Conservation (phyloP, 352 stramenopile genomes). For the Pythium coloratum region DNA sequence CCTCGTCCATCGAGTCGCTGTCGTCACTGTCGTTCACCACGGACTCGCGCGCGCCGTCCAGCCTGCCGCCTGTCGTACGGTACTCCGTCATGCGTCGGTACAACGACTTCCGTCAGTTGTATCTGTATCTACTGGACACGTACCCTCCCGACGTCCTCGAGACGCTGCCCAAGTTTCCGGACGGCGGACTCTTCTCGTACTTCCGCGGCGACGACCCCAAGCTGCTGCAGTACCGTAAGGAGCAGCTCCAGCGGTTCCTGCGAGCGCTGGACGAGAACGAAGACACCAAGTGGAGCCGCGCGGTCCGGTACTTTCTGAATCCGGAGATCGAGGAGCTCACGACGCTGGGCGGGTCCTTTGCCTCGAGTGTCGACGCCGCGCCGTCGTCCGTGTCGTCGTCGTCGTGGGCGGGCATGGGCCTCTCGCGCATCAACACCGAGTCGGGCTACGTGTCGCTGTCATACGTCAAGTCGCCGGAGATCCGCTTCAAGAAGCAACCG, state of each 20-base stretch:
- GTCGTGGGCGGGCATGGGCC: slow-evolving; percentile 18
- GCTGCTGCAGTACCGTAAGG: slow-evolving; percentile 63
- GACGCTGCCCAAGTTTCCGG: slow-evolving; percentile 61
- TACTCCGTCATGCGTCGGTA: slow-evolving; percentile 81
- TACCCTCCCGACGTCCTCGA: slow-evolving; percentile 45
- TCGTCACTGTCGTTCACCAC: slow-evolving; percentile 9
- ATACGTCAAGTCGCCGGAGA: slow-evolving; percentile 70
- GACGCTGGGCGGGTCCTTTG: slow-evolving; percentile 36
- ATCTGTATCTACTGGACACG: slow-evolving; percentile 56
- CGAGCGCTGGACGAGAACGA: slow-evolving; percentile 57
- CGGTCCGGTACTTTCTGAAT: slow-evolving; percentile 62
- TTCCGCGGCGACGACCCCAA: slow-evolving; percentile 71
- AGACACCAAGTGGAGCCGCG: slow-evolving; percentile 57
- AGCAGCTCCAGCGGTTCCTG: slow-evolving; percentile 63
- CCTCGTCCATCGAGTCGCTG: slow-evolving; percentile 20
- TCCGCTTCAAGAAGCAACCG: slow-evolving; percentile 63
- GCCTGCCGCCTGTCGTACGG: slow-evolving; percentile 66
- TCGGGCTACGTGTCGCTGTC: slow-evolving; percentile 79
- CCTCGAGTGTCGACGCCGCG: slow-evolving; percentile 21
- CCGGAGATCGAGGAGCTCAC: slow-evolving; percentile 53
- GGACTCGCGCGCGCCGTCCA: slow-evolving; percentile 23
- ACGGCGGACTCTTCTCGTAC: slow-evolving; percentile 71
- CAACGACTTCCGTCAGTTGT: slow-evolving; percentile 74
- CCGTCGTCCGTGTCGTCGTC: slow-evolving; percentile 21
- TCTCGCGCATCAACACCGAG: slow-evolving; percentile 38